Base-by-base conservation (phyloP, 495 filamentous ascomycete genomes). In the Podospora tetraspora region DNA sequence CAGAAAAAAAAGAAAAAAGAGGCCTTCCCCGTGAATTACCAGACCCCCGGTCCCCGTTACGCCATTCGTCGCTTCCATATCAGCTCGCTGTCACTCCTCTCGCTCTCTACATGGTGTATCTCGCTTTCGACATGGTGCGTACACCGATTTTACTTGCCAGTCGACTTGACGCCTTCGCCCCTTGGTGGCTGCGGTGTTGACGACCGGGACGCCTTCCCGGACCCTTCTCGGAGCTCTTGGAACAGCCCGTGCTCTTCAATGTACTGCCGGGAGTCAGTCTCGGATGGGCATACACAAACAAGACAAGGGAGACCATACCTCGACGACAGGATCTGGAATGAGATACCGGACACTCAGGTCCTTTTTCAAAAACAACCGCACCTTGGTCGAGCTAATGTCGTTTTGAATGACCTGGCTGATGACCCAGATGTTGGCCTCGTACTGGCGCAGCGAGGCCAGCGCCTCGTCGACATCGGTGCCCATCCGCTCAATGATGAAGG, bases 391-490 rank as follows among this genome's bases (percentile, higher is more conserved):
- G 74, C 89, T 92, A 68, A 97, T 91, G 72, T 96, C 91, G 73
- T 97, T 97, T 59, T 92, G 89, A 61, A 97, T 93, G 61, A 95
- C 86, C 73, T 96, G 93, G 71, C 90, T 89, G 70, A 97, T 93
- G 61, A 95, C 88, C 74, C 91, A 87, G 67, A 97, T 96, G 68
- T 96, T 95, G 57, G 81, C 72, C 62, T 85, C 80, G 76, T 82
- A 88, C 37, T 88, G 87, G 73, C 92, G 87, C 57, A 96, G 81
- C 59, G 84, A 87, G 27, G 89, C 87, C 23, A 95, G 81, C 3
- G 92, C 92, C 71, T 93, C 91, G 68, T 94, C 90, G 67, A 95
- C 90, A 71, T 95, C 92, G 21, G 93, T 95, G n/a, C 94, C 94
- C 57, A 86, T 88, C 56, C 94, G 89, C 78, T 97, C 93, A 59